A percentile compares a stretch with the other conserved stretches of the same genome.
phyloP scores from a whole-genome alignment of 192 early-diverging fungal genomes.

The Coemansia brasiliensis region DNA sequence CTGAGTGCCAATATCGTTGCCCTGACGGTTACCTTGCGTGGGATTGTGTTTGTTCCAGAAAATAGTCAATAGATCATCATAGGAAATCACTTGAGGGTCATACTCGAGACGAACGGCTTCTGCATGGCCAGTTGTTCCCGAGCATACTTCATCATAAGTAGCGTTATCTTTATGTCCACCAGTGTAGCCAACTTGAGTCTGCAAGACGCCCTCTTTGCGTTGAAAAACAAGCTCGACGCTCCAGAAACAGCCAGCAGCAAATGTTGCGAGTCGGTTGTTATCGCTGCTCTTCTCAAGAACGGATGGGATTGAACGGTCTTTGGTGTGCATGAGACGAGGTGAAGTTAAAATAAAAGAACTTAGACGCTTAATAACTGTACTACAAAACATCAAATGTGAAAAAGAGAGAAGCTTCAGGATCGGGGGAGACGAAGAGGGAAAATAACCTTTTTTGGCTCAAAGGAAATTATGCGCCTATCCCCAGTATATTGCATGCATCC shows the following conservation, averaged over 20 bases:
- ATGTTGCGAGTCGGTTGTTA: slow-evolving; percentile 64
- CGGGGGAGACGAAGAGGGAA: too few relatives aligned
- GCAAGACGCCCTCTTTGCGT: slow-evolving; percentile 49
- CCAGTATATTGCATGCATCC: too few relatives aligned
- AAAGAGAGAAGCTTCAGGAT: slow-evolving; percentile 1
- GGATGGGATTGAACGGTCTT: slow-evolving; percentile 29
- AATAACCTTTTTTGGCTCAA: too few relatives aligned
- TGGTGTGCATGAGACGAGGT: slow-evolving; percentile 23
- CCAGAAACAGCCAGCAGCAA: slow-evolving; percentile 97
- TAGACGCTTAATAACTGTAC: slow-evolving; percentile 15
- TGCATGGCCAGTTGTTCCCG: slow-evolving; percentile 75
- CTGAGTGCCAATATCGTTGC: slow-evolving; percentile 82
- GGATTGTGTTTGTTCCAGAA: slow-evolving; percentile 89
- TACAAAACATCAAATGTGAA: slow-evolving; percentile 13
- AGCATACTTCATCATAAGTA: slow-evolving; percentile 54
- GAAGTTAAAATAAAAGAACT: slow-evolving; percentile 12
- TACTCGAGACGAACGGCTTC: slow-evolving; percentile 81
- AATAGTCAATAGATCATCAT: slow-evolving; percentile 72
- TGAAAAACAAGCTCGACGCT: slow-evolving; percentile 56
- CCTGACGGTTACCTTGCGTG: slow-evolving; percentile 83
- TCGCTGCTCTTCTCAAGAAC: slow-evolving; percentile 18
- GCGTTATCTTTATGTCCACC: slow-evolving; percentile 50
- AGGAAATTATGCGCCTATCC: too few relatives aligned
- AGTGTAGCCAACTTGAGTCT: slow-evolving; percentile 68
- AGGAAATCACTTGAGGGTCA: slow-evolving; percentile 69